Evolutionary conservation across 2,329 filamentous ascomycete genomes (phyloP), one percentile per base, ranked within the genome.

Genomic region (Neocucurbitaria cava): DNA sequence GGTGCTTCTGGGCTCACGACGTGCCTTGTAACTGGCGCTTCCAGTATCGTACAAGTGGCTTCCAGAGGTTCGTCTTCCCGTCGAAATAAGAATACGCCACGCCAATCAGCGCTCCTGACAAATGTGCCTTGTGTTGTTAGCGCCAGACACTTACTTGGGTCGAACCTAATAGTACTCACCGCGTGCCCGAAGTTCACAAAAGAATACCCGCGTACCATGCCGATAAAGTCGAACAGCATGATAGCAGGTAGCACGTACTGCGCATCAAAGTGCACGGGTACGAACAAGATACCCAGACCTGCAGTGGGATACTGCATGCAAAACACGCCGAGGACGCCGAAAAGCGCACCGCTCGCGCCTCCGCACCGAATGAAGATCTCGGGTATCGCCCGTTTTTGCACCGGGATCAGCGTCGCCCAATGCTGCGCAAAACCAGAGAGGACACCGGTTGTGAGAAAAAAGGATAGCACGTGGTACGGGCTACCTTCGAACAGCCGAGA

Each of bases 341-440:
- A 73, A 6, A 75, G 47, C 9, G 72, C 72, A 18, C 72, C 72
- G 49, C 70, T 73, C 5, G 71, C 70, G 24, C 72, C 72, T n/a
- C 70, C 70, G 26, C 62, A 63, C 31, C 61, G 59, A 31, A 71
- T 67, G 43, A 69, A 65, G 3, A 68, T 61, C 17, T 66, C 59
- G 2, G 59, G 67, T 23, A 65, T 56, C 17, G 50, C 17, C 8
- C 62, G 48, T 35, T 59, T 59, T 28, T 62, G 59, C 21, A 56
- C 58, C 15, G 61, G 41, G 48, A 75, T 71, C 26, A 68, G 56
- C 3, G 65, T 68, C 3, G 65, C 58, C 20, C 62, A 49, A 51
- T 75, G 71, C 42, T 73, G 70, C 3, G 69, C 69, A 18, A 62
- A 72, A 30, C 69, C 67, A 17, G 69, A 66, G 3, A 74, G 48